phyloP scores from a whole-genome alignment of 352 stramenopile genomes.

The Phytophthora lateralis region DNA sequence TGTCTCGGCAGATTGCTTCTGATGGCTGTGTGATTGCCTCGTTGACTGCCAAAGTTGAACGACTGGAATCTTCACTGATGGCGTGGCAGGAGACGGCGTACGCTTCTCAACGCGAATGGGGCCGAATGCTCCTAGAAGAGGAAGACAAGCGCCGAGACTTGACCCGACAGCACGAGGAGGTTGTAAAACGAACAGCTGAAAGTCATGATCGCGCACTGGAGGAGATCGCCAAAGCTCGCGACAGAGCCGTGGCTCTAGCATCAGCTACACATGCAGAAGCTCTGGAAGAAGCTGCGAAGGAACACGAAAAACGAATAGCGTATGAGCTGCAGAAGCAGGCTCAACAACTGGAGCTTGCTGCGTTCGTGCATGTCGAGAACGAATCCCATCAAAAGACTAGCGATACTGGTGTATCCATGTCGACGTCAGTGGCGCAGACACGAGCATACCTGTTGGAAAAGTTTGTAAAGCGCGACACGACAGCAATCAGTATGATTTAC shows the following conservation, averaged over 20 bases:
- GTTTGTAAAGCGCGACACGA: constrained; percentile 64
- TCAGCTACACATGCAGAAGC: constrained; percentile 25
- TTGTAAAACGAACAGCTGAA: constrained; percentile 15
- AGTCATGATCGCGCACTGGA: constrained; percentile 15
- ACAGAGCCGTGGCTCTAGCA: constrained; percentile 17
- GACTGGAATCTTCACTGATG: constrained; percentile 34
- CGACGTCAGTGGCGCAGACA: constrained; percentile 20
- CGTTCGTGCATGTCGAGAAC: constrained; percentile 28
- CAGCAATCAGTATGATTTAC: constrained; percentile 67
- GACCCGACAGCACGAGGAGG: constrained; percentile 19
- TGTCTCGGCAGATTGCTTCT: constrained; percentile 9
- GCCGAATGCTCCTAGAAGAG: constrained; percentile 27
- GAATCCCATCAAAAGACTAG: constrained; percentile 14
- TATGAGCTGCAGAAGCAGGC: constrained; percentile 49
- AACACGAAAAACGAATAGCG: constrained; percentile 22
- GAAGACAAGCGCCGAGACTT: constrained; percentile 33
- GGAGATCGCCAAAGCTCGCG: constrained; percentile 18
- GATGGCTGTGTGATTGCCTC: constrained; percentile 11
- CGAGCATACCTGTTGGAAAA: constrained; percentile 51
- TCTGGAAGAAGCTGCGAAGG: constrained; percentile 18
- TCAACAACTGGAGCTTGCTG: constrained; percentile 51
- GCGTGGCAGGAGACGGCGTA: constrained; percentile 27
- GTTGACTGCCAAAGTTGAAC: constrained; percentile 24
- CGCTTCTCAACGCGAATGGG: constrained; percentile 28
- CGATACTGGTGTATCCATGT: constrained; percentile 1